A percentile compares a stretch with the other conserved stretches of the same genome.
Conservation (phyloP, 2,329 filamentous ascomycete species). For the Ophiocordyceps camponoti-floridani region DNA sequence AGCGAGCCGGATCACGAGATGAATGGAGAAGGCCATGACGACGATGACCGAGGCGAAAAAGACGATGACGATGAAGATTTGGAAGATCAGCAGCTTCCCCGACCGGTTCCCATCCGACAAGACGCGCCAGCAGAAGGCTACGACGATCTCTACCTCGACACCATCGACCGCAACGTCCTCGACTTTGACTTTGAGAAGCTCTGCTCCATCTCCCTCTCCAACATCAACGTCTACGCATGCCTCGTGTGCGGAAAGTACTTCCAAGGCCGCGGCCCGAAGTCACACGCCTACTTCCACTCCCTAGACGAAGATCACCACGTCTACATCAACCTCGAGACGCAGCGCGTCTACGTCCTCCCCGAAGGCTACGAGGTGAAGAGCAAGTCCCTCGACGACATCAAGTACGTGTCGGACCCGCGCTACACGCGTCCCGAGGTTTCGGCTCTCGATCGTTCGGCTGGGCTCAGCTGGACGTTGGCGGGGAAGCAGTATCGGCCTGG, state of each 20-base stretch:
- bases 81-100: constrained; percentile 17
- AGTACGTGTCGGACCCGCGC: constrained; percentile 85
- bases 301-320: constrained; percentile 93
- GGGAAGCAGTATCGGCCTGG: constrained; percentile 82
- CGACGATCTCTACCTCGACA: constrained; percentile 92
- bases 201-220: constrained; percentile 86
- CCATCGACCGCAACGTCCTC: constrained; percentile 78
- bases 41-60: constrained; percentile 6
- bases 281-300: constrained; percentile 93
- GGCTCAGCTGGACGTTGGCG: constrained; percentile 52
- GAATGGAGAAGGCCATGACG: constrained; percentile 6
- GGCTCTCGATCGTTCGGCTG: constrained; percentile 52
- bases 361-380: constrained; percentile 95
- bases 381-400: constrained; percentile 92
- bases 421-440: constrained; percentile 68
- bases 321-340: constrained; percentile 92
- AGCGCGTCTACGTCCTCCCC: constrained; percentile 79
- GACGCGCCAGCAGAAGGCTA: constrained; percentile 72
- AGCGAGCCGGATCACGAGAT: constrained; percentile 12
- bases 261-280: constrained; percentile 82
- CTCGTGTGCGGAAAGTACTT: constrained; percentile 97
- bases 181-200: constrained; percentile 99
- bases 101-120: constrained; percentile 43
- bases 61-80: constrained; percentile 22
- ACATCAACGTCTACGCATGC: constrained; percentile 97